Base-by-base conservation (phyloP, 169 alveolate species). In the Cryptosporidium tyzzeri region DNA sequence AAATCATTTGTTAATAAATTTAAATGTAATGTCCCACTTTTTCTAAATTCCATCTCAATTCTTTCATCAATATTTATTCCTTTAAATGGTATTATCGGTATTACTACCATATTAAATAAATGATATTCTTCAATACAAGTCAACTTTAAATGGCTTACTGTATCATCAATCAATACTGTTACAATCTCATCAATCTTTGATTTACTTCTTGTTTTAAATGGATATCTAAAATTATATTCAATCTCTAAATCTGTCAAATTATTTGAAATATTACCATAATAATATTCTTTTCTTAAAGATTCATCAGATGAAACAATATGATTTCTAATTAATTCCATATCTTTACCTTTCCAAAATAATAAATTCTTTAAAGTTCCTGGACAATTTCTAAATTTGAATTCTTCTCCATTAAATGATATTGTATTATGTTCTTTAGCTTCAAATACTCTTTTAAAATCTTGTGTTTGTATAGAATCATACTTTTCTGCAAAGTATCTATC, bases 111-210 rank as follows among this genome's bases (percentile, higher is more conserved):
- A 37, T 80, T 80, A 10, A 41, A 26, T 37, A 37, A 26, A 48
- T 80, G 87, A 16, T 61, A 59, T 23, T 80, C 87, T 29, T 80
- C 87, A 14, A 80, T 29, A 29, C 87, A 80, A 3, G 87, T 41
- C 31, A 80, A 50, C 48, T 65, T 80, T 12, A 62, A 31, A 29
- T 80, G 87, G 23, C 45, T 26, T 7, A 37, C 26, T 10, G 73
- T 80, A 26, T 80, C 87, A 45, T 80, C 87, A 21, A 80, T 65
- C 48, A 80, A 48, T n/a, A 80, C 58, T 8, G 87, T 80, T n/a
- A 80, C 87, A 41, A 80, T 80, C 6, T 80, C 67, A 44, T 80
- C 87, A 21, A 61, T 59, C 33, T 80, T 80, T 2, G 53, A 18
- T 23, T 23, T 80, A 29, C 53, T 58, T 37, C 86, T 73, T 0